Evolutionary conservation across 2,329 filamentous ascomycete species (phyloP), one percentile per base, ranked within the genome.

Genomic region (Ceratocystis lukuohia): DNA sequence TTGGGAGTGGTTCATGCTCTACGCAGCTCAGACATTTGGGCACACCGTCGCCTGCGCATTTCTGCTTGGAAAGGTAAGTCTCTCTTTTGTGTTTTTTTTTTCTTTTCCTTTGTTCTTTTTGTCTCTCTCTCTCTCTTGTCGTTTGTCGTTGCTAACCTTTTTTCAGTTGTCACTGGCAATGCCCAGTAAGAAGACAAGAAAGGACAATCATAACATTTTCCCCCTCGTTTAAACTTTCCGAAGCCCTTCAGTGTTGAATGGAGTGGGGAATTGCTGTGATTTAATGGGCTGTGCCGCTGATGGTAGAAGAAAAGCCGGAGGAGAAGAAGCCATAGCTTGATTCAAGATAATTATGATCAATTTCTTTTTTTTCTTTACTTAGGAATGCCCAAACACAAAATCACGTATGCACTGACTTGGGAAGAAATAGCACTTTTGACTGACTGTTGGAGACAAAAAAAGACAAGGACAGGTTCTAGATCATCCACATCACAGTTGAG

Each of bases 41-140:
- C 66, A 8, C 66, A 67, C 37, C 66, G 59, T 22, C 48, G 64
- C 28, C 59, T 65, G 2, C 66, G 63, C n/a, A 65, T 67, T 61
- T 59, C 66, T 37, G 59, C 66, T 28, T 67, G 66, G 57, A 48
- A 44, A 46, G 48, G 66, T 65, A 48, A 65, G 66, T 61, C 57
- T 12, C 17, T 17, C 28, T 53, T 48, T 61, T 56, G 25, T 30
- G 44, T 28, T 30, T n/a, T 45, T n/a, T 45, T 53, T 22, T 22
- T 22, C 41, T 65, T 30, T 41, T 46, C 15, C 20, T 50, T 20
- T 50, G 3, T n/a, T 20, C 56, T 57, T 48, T 12, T 10, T 45
- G 28, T 44, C 28, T 57, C 25, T 5, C 44, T 57, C 44, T 57
- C 25, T 5, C 44, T 48, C 8, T 20, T n/a, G 15, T 57, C 20